Evolutionary conservation across 139 green algal species (phyloP).

Genomic region (Chlamydomonas eustigma): DNA sequence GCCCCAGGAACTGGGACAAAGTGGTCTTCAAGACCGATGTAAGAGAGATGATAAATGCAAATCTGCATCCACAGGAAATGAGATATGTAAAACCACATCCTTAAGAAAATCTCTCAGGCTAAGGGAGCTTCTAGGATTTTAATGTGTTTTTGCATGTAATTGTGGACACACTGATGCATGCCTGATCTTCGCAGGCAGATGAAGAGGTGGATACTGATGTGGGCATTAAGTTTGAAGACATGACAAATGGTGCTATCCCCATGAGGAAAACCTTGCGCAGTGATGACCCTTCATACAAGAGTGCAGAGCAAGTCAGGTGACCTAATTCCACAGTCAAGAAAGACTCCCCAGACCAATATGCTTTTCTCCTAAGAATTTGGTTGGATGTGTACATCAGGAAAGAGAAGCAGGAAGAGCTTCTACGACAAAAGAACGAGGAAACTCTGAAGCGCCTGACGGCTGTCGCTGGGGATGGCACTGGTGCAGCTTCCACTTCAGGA

Average conservation of each 20-base stretch:
- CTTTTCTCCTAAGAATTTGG: too few species aligned
- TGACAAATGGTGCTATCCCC: constrained; percentile 40
- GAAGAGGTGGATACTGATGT: constrained; percentile 4
- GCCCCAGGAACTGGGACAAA: constrained; percentile 53
- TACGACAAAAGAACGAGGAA: constrained; percentile 79
- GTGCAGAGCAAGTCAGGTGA: constrained; percentile 60
- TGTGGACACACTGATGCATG: background rate
- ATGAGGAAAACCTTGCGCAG: constrained; percentile 60
- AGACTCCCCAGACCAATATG: too few species aligned
- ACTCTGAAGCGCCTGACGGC: constrained; percentile 67
- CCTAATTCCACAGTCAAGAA: too few species aligned
- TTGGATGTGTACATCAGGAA: constrained; percentile 49
- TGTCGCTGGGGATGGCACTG: constrained; percentile 2
- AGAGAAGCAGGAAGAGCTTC: constrained; percentile 79
- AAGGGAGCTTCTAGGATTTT: background rate
- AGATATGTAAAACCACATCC: too few species aligned
- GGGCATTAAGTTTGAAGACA: constrained; percentile 30
- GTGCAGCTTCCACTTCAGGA: background rate
- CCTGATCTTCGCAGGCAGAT: constrained; percentile 20
- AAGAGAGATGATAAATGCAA: too few species aligned
- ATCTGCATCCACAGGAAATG: too few species aligned
- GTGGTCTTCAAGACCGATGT: constrained; percentile 22
- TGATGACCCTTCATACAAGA: constrained; percentile 73
- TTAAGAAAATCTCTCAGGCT: too few species aligned
- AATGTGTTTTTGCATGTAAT: background rate